Conservation (phyloP, 306 rosid genomes). For the Cicer cuneatum region DNA sequence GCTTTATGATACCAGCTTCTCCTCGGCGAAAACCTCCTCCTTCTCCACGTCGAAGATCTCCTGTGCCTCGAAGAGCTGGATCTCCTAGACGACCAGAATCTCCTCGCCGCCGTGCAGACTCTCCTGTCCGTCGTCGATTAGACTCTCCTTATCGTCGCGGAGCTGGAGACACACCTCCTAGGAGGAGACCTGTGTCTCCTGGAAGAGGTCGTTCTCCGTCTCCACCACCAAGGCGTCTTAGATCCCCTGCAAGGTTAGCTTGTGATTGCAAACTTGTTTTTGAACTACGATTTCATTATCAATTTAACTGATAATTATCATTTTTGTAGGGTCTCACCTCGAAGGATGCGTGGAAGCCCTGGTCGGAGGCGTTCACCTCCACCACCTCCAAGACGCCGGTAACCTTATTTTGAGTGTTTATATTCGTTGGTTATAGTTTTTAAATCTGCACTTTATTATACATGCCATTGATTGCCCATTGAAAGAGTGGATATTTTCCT, state of each 20-base stretch:
- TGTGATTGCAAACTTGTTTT: conserved; percentile 2
- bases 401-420: conserved; percentile 26
- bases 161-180: conserved; percentile 79
- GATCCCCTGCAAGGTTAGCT: conserved; percentile 87
- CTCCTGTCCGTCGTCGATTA: conserved; percentile 78
- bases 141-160: conserved; percentile 88
- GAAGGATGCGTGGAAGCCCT: conserved; percentile 94
- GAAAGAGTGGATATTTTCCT: conserved; percentile 37
- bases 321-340: conserved; percentile 61
- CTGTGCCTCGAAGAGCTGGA: conserved; percentile 80
- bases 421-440: conserved; percentile 12
- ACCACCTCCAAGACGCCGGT: conserved; percentile 91
- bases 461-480: conserved; percentile 27
- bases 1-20: conserved; percentile 59
- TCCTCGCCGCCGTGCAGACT: conserved; percentile 74
- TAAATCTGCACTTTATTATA: neutral
- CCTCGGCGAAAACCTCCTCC: conserved; percentile 79
- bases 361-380: conserved; percentile 90
- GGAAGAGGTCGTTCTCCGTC: conserved; percentile 87
- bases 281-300: conserved; percentile 15
- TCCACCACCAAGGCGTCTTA: conserved; percentile 73
- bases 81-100: conserved; percentile 88
- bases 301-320: conserved; percentile 16
- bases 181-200: conserved; percentile 89
- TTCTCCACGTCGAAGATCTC: conserved; percentile 92